These are phyloP conservation scores for Neolentinus lepideus DNA, from an alignment of 1,284 basidiomycete species.

Conservation along the genomic window DNA sequence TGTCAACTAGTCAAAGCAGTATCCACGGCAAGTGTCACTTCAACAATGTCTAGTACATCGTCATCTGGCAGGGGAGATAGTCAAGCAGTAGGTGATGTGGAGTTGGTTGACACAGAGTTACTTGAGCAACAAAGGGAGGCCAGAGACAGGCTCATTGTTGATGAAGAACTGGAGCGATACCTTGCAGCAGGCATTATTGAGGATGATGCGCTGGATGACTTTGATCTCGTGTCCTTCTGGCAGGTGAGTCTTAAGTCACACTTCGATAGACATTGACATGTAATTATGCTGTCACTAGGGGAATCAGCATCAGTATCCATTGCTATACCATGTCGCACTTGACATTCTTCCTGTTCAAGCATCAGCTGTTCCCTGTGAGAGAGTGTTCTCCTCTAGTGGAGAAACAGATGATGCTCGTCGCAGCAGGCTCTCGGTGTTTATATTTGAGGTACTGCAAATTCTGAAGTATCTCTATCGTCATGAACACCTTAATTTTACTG, in stretches of 20 bases:
- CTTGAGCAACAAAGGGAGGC: background rate
- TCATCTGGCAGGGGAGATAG: background rate
- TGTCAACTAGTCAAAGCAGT: background rate
- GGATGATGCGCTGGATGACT: background rate
- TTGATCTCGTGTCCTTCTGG: too few species aligned
- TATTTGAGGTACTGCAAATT: constrained; percentile 1
- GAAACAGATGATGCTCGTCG: background rate
- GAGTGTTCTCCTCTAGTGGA: too few species aligned
- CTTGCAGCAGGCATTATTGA: background rate
- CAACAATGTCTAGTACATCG: background rate
- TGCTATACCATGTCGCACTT: background rate
- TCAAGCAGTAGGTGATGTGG: too few species aligned
- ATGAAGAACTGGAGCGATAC: background rate
- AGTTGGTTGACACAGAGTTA: too few species aligned
- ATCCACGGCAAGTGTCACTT: background rate
- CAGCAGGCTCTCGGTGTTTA: background rate
- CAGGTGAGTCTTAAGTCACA: background rate
- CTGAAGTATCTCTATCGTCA: background rate
- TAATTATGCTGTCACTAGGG: too few species aligned
- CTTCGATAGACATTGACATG: background rate
- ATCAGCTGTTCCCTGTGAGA: too few species aligned
- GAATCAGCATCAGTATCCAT: background rate
- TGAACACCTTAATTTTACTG: background rate
- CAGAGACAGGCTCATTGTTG: background rate
- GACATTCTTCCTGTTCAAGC: too few species aligned